phyloP scores from a whole-genome alignment of 2,329 filamentous ascomycete species.

The Alternaria sp. region DNA sequence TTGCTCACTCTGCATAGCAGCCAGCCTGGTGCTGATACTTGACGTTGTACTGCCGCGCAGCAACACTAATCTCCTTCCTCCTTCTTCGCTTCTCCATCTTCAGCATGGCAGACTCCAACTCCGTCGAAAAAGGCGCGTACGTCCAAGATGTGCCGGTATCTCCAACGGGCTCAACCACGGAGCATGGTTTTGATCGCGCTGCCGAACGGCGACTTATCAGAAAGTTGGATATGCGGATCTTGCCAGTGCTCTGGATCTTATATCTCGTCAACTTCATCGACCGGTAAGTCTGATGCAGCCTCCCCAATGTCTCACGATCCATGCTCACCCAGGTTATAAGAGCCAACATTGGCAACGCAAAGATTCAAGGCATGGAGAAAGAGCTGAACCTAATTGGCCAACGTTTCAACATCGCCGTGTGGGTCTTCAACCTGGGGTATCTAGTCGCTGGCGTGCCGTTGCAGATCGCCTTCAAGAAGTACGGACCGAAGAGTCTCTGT shows the following conservation, averaged over 20 bases:
- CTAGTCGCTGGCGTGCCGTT: conserved; percentile 46
- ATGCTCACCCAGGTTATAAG: conserved; percentile 11
- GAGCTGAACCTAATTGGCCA: conserved; percentile 47
- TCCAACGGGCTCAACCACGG: conserved; percentile 9
- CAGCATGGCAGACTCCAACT: conserved; percentile 9
- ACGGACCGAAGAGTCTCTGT: conserved; percentile 43
- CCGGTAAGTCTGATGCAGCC: conserved; percentile 18
- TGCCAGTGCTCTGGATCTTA: conserved; percentile 45
- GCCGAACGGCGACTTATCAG: conserved; percentile 38
- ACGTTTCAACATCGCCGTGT: conserved; percentile 49
- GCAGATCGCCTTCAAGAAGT: conserved; percentile 46
- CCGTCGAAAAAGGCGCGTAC: conserved; percentile 20
- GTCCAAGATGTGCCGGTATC: conserved; percentile 16
- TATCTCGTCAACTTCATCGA: conserved; percentile 47
- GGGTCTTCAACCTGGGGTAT: conserved; percentile 51
- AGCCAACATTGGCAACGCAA: conserved; percentile 46
- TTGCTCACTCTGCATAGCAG: background rate
- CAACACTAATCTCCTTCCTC: background rate
- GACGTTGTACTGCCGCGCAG: background rate
- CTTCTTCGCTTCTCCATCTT: background rate
- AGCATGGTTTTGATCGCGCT: conserved; percentile 30
- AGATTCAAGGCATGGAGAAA: conserved; percentile 47
- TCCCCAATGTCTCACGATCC: background rate
- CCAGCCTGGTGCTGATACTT: background rate
- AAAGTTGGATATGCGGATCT: conserved; percentile 41